A percentile compares a stretch with the other conserved stretches of the same genome.
phyloP scores from a whole-genome alignment of 176 grass and related monocot genomes.

The Musa itinerans region DNA sequence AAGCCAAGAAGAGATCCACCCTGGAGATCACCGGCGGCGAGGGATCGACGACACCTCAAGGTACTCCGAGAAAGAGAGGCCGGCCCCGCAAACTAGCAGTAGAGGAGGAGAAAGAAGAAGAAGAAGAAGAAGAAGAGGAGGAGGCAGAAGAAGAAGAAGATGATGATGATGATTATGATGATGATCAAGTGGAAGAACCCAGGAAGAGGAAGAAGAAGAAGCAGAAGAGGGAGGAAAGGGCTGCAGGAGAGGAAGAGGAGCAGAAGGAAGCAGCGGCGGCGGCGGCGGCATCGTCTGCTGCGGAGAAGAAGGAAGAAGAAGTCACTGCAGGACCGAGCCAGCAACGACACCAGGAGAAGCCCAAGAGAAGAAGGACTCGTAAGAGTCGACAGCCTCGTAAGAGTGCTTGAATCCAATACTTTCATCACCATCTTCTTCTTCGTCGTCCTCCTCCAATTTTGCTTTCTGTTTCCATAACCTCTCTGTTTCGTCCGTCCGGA shows the following conservation, averaged over 20 bases:
- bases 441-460: neutral
- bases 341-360: neutral
- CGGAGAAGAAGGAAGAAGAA: neutral
- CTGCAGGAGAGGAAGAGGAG: too few species aligned
- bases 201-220: neutral
- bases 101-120: neutral
- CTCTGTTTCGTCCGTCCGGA: neutral
- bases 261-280: too few species aligned
- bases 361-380: neutral
- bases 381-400: constrained; percentile 11
- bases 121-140: neutral
- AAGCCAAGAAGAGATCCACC: neutral
- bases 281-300: too few species aligned
- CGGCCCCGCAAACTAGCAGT: neutral
- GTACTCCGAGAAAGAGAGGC: constrained; percentile 1
- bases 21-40: neutral
- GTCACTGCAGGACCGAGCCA: neutral
- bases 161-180: neutral
- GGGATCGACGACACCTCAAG: neutral
- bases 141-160: too few species aligned
- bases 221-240: too few species aligned
- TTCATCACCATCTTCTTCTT: neutral
- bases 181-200: neutral
- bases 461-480: neutral
- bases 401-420: neutral